phyloP scores from a whole-genome alignment of 805 yeast species.

The Saturnispora mendoncae region DNA sequence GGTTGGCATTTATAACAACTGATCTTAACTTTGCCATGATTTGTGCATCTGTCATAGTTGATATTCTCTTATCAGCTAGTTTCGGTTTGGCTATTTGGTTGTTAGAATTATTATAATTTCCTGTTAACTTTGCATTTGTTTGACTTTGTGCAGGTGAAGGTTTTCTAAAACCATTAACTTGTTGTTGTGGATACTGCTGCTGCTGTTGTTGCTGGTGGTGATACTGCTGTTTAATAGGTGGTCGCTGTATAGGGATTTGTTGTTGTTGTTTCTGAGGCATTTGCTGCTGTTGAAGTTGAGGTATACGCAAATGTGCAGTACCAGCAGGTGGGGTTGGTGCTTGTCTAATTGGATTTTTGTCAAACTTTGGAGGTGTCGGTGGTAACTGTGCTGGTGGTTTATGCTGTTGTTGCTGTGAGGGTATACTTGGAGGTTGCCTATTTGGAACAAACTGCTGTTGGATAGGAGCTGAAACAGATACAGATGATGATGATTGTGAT shows the following conservation, averaged over 20 bases:
- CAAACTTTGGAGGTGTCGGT: conserved; percentile 6
- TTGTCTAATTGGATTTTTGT: conserved; percentile 9
- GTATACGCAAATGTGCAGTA: neutral
- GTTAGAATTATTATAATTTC: neutral
- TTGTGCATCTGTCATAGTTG: conserved; percentile 77
- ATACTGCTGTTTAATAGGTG: conserved; percentile 29
- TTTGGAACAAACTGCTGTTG: conserved; percentile 27
- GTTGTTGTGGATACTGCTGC: conserved; percentile 20
- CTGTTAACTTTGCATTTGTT: conserved; percentile 15
- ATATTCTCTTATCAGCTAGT: conserved; percentile 41
- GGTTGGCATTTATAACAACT: conserved; percentile 78
- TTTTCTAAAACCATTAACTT: too few relatives aligned
- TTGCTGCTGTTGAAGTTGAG: conserved; percentile 5
- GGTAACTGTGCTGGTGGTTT: conserved; percentile 8
- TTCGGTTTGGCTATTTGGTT: conserved; percentile 1
- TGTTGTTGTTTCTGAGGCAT: conserved; percentile 16
- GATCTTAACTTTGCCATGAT: conserved; percentile 70
- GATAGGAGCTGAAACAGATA: conserved; percentile 12
- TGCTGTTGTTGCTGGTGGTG: conserved; percentile 8
- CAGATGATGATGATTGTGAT: conserved; percentile 5
- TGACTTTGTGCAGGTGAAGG: too few relatives aligned
- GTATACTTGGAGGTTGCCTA: conserved; percentile 31
- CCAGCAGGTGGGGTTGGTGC: conserved; percentile 16
- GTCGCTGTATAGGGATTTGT: conserved; percentile 17
- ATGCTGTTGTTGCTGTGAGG: neutral